Evolutionary conservation across 441 rosid species (phyloP).

Genomic region (Adansonia grandidieri): DNA sequence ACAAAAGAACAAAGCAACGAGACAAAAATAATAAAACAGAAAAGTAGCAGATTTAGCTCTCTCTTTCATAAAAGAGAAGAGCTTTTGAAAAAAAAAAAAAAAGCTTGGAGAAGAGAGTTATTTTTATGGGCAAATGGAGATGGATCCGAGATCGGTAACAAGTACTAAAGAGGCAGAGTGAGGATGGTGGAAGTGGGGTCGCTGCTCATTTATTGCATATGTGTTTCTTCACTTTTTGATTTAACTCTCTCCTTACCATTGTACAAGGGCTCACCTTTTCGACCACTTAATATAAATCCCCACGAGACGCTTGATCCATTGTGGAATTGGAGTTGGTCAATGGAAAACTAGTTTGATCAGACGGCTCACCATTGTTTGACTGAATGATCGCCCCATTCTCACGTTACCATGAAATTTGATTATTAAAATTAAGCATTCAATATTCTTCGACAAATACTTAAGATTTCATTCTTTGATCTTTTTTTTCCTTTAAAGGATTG

Average conservation of each 20-base stretch:
- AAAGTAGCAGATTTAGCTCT: conserved; percentile 22
- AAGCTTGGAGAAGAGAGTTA: conserved; percentile 9
- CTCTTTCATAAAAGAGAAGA: conserved; percentile 34
- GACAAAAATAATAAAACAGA: neutral
- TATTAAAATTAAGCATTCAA: neutral
- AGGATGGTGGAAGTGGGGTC: conserved; percentile 48
- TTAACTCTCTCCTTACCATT: conserved; percentile 4
- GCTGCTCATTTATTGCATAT: conserved; percentile 28
- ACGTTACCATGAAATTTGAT: neutral
- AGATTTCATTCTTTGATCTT: neutral
- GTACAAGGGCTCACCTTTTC: neutral
- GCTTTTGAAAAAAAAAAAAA: conserved; percentile 24
- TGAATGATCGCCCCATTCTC: neutral
- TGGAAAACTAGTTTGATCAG: neutral
- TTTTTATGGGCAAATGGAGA: conserved; percentile 39
- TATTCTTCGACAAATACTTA: neutral
- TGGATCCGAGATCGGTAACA: conserved; percentile 57
- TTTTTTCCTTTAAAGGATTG: neutral
- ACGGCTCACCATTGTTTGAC: neutral
- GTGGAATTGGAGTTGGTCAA: neutral
- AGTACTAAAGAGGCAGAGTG: conserved; percentile 45
- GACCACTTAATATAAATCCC: conserved; percentile 14
- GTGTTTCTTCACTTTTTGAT: conserved; percentile 19
- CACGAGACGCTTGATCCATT: neutral
- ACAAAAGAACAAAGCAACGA: conserved; percentile 17